These are phyloP conservation scores for Malassezia restricta DNA, from an alignment of 1,284 basidiomycete species.

Conservation along the genomic window DNA sequence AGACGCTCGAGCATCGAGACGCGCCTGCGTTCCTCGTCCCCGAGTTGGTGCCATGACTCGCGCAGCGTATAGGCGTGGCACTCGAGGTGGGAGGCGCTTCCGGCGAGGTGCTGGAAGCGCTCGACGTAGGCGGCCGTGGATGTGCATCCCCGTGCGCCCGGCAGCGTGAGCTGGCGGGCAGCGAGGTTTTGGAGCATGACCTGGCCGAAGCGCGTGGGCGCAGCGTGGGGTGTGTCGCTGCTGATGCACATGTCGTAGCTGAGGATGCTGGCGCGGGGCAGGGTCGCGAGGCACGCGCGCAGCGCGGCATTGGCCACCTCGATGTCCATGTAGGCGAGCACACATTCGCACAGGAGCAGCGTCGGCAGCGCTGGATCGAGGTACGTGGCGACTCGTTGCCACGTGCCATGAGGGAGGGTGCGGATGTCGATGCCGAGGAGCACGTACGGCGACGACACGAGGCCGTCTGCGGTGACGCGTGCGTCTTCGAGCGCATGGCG, in stretches of 20 bases:
- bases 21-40: slow-evolving; percentile 1
- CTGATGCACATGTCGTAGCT: slow-evolving; percentile 41
- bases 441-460: slow-evolving; percentile 15
- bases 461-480: background rate
- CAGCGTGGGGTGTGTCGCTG: slow-evolving; percentile 17
- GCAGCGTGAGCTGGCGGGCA: slow-evolving; percentile 28
- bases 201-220: slow-evolving; percentile 27
- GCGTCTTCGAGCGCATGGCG: background rate
- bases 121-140: slow-evolving; percentile 22
- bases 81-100: background rate
- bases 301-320: slow-evolving; percentile 22
- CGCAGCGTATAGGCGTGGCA: slow-evolving; percentile 2
- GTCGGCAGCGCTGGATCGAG: slow-evolving; percentile 23
- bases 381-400: slow-evolving; percentile 2
- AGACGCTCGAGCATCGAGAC: slow-evolving; percentile 35
- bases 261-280: slow-evolving; percentile 15
- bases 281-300: slow-evolving; percentile 6
- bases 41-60: slow-evolving; percentile 1
- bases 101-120: slow-evolving; percentile 16
- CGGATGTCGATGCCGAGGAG: slow-evolving; percentile 20
- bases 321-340: slow-evolving; percentile 35
- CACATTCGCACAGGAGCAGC: slow-evolving; percentile 41
- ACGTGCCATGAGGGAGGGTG: background rate
- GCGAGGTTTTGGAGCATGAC: slow-evolving; percentile 43
- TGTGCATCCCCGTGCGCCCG: slow-evolving; percentile 30